Percentiles rank a stretch among this genome's conserved stretches.
Evolutionary conservation across 2,329 filamentous ascomycete genomes (phyloP).

Genomic region (Rasamsonia emersonii): DNA sequence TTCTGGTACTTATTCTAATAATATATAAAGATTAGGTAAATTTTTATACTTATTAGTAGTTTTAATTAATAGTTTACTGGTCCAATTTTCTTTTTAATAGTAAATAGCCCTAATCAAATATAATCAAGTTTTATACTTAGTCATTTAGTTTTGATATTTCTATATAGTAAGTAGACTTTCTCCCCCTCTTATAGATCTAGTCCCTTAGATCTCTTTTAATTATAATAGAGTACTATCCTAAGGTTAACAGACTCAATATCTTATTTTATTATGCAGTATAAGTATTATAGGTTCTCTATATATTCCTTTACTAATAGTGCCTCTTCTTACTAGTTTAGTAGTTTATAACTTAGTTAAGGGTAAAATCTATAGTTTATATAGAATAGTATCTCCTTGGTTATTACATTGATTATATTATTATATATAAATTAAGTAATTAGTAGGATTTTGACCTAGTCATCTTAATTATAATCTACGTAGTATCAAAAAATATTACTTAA

Average conservation of each 20-base stretch:
- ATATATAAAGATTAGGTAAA: neutral
- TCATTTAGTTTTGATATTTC: neutral
- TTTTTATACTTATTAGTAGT: neutral
- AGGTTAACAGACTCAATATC: neutral
- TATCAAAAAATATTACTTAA: neutral
- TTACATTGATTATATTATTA: neutral
- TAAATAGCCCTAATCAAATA: neutral
- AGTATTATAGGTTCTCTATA: too few relatives aligned
- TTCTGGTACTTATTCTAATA: neutral
- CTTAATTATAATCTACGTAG: conserved; percentile 2
- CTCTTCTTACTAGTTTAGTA: too few relatives aligned
- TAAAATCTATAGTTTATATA: neutral
- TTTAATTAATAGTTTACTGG: neutral
- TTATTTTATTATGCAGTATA: neutral
- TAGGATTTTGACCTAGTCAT: neutral
- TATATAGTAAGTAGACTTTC: neutral
- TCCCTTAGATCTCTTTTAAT: neutral
- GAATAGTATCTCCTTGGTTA: neutral
- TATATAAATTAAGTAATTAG: neutral
- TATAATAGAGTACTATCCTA: neutral
- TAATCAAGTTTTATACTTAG: neutral
- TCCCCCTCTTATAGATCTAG: neutral
- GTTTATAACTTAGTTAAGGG: neutral
- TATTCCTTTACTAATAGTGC: too few relatives aligned
- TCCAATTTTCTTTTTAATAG: neutral